These are phyloP conservation scores for Gnetum montanum DNA, from an alignment of 75 land plant genomes.

Conservation along the genomic window DNA sequence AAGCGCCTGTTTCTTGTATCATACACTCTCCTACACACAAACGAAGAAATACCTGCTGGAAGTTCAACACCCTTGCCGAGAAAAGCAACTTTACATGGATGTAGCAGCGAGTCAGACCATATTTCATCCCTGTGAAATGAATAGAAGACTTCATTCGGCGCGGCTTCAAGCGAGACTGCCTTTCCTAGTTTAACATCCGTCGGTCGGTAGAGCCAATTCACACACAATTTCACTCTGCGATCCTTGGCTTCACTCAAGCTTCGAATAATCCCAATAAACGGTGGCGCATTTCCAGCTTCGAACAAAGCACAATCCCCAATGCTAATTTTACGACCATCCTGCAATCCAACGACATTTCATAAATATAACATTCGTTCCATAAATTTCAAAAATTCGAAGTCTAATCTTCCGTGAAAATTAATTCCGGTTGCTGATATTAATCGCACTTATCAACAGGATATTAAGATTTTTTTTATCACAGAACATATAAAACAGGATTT, in stretches of 20 bases:
- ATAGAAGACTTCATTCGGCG: constrained; percentile 96
- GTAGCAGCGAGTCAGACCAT: constrained; percentile 77
- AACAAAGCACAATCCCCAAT: constrained; percentile 96
- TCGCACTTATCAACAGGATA: background rate
- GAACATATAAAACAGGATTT: no score
- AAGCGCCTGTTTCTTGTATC: constrained; percentile 75
- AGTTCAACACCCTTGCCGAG: constrained; percentile 79
- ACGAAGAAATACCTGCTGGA: constrained; percentile 72
- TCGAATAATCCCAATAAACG: constrained; percentile 88
- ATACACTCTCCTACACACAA: constrained; percentile 90
- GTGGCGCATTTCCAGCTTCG: constrained; percentile 81
- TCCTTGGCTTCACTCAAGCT: constrained; percentile 35
- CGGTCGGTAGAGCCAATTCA: constrained; percentile 94
- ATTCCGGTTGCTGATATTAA: background rate
- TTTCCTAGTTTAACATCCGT: constrained; percentile 82
- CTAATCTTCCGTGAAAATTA: background rate
- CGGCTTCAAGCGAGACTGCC: constrained; percentile 65
- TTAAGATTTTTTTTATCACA: constrained; percentile 1
- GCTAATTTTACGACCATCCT: constrained; percentile 84
- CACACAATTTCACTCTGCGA: constrained; percentile 42
- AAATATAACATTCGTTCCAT: background rate
- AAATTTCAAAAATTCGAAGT: background rate
- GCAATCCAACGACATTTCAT: constrained; percentile 1
- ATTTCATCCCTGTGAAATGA: constrained; percentile 95
- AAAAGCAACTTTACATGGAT: constrained; percentile 97